Conservation (phyloP, 1,139 yeast genomes). For the Yamadazyma membranifaciens region DNA sequence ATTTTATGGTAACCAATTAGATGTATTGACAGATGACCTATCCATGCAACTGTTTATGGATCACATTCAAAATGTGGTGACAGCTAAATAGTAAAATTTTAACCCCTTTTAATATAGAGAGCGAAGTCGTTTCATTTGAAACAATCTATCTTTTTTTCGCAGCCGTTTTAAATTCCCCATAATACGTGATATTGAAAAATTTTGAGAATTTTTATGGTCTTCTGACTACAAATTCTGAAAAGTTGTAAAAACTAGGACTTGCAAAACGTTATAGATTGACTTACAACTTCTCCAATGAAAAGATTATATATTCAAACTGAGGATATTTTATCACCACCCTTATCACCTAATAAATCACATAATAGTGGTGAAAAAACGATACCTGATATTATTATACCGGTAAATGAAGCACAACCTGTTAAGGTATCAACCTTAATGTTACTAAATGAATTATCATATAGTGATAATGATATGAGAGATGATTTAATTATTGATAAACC, state of each 20-base stretch:
- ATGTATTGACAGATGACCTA: conserved; percentile 67
- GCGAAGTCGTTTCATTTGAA: not conserved
- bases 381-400: conserved; percentile 8
- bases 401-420: conserved; percentile 4
- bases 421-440: conserved; percentile 2
- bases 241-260: not conserved
- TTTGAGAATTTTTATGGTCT: not conserved
- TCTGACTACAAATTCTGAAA: not conserved
- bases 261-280: no score
- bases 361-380: conserved; percentile 3
- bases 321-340: conserved; percentile 10
- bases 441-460: conserved; percentile 5
- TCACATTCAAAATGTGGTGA: conserved; percentile 42
- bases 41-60: conserved; percentile 70
- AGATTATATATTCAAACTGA: conserved; percentile 4
- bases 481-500: conserved; percentile 9
- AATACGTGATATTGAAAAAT: conserved; percentile 1
- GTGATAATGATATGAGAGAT: conserved; percentile 8
- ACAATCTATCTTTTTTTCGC: not conserved
- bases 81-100: conserved; percentile 13
- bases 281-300: conserved; percentile 8
- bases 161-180: conserved; percentile 1
- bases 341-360: conserved; percentile 11
- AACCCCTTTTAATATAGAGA: no score
- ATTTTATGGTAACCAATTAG: conserved; percentile 30